A percentile compares a stretch with the other conserved stretches of the same genome.
These are phyloP conservation scores for Penicillium diatomitis DNA, from an alignment of 495 filamentous ascomycete species.

Conservation along the genomic window DNA sequence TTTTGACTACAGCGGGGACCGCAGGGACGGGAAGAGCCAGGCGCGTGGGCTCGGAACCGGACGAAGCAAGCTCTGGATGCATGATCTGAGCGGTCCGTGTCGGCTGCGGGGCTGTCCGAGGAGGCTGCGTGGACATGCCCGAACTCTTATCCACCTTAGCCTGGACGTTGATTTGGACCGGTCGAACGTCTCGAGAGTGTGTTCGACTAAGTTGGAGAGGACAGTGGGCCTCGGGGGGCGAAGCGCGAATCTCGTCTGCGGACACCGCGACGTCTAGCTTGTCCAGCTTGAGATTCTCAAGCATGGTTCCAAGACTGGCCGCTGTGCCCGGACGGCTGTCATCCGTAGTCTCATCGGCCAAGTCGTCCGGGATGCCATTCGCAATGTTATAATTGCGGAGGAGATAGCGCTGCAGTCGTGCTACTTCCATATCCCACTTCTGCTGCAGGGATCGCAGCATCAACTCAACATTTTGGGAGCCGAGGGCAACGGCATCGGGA, in stretches of 20 bases:
- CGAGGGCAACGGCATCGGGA: slow-evolving; percentile 16
- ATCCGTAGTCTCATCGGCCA: slow-evolving; percentile 23
- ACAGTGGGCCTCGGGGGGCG: slow-evolving; percentile 12
- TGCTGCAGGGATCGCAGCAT: slow-evolving; percentile 48
- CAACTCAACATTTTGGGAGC: slow-evolving; percentile 41
- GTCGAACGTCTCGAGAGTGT: neutral
- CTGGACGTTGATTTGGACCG: neutral
- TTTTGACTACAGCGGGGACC: slow-evolving; percentile 20
- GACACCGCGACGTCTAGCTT: slow-evolving; percentile 33
- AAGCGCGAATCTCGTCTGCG: slow-evolving; percentile 21
- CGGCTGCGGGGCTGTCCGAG: slow-evolving; percentile 11
- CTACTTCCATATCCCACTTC: slow-evolving; percentile 54
- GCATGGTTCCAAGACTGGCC: slow-evolving; percentile 31
- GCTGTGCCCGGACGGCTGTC: slow-evolving; percentile 32
- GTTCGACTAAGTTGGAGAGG: slow-evolving; percentile 3
- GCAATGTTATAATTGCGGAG: slow-evolving; percentile 52
- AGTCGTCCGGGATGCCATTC: slow-evolving; percentile 28
- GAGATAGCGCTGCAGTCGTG: slow-evolving; percentile 48
- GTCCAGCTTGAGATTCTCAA: slow-evolving; percentile 33
- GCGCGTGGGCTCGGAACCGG: slow-evolving; percentile 14
- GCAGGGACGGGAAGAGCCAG: slow-evolving; percentile 31
- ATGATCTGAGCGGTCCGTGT: slow-evolving; percentile 11
- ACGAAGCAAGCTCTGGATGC: slow-evolving; percentile 19
- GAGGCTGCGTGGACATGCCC: slow-evolving; percentile 14
- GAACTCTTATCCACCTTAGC: slow-evolving; percentile 3